Base-by-base conservation (phyloP, 2,329 filamentous ascomycete genomes). In the Trichoderma brevicompactum region DNA sequence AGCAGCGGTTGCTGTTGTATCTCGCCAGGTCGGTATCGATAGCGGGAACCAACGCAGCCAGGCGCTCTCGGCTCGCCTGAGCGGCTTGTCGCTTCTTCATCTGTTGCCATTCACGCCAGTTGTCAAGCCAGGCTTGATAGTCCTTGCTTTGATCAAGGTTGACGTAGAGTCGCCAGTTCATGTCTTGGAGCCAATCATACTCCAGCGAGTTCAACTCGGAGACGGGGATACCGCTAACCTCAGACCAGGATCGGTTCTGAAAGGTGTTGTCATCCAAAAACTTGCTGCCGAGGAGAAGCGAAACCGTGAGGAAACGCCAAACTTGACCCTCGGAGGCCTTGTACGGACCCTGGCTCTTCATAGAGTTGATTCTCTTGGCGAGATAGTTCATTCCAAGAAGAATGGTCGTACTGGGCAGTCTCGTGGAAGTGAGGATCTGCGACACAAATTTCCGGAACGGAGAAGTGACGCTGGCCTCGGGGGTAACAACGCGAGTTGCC, bases 221-320 rank as follows among this genome's bases (percentile, higher is more conserved):
- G 19, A 97, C 92, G 38, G 89, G 83, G 70, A 97, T 96, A 68
- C 92, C 92, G 78, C 92, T 97, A 60, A 97, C 94, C 75, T 97
- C 94, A 5, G 94, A 92, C 94, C 94, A 97, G 1, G 94, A 97
- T 64, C 92, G 90, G 80, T 97, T 97, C 83, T 97, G 94, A 79
- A 97, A 97, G 6, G 94, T 97, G 79, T 97, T 97, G 82, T 97
- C 94, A 74, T 97, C 94, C 70, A 97, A 82, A 74, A 97, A 97
- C 81, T 97, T 97, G 87, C 92, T 96, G 67, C 92, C 94, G 61
- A 97, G 83, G 59, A 97, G 85, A 65, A 97, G 81, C 7, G 91
- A 88, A 43, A 94, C 90, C 7, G 93, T 96, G 69, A 97, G 84
- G 81, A 96, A 89, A 67, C 92, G 90, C 84, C 94, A 96, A 63